Evolutionary conservation across 768 basidiomycete genomes (phyloP), one percentile per base, ranked within the genome.

Genomic region (Phallus indusiatus): DNA sequence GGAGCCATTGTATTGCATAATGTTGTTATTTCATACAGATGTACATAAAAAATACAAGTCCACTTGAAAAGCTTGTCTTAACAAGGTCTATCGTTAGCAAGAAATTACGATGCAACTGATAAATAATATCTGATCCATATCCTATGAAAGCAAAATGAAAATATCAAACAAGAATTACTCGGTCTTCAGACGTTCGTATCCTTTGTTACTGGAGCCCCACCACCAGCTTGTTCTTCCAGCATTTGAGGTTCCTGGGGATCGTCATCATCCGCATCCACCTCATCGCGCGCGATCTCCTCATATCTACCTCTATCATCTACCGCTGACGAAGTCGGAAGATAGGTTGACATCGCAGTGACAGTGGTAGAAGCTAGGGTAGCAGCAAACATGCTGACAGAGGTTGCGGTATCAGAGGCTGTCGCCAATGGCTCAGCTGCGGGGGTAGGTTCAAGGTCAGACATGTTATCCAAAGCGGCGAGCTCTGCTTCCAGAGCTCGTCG

Each of bases 401-500:
- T 12, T 2, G 5, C 16, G 12, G 28, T 34, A 12, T 22, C 20
- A 12, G 20, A 34, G 10, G 16, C 16, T 22, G 50, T 11, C 12
- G 12, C 20, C 14, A 17, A 16, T 14, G 2, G 14, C 1, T 17
- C 16, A 17, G 12, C 50, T 20, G 28, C 47, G 34, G 7, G 12
- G 33, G 24, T 20, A 8, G 59, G 12, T 22, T 54, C 52, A 18
- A 35, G 21, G 18, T 11, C 8, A n/a, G 59, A 46, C 21, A 55
- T n/a, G 8, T 59, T 48, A n/a, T 12, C 52, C 16, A 81, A 71
- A n/a, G 79, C 71, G 1, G 82, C 82, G 12, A 84, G 73, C 65
- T 85, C 82, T 3, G 79, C 79, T 63, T 85, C 81, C 5, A 81
- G 75, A 66, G 78, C 79, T 52, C 76, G 69, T 33, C 72, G 73